A percentile compares a stretch with the other conserved stretches of the same genome.
These are phyloP conservation scores for Daldinia caldariorum DNA, from an alignment of 495 filamentous ascomycete genomes.

Conservation along the genomic window DNA sequence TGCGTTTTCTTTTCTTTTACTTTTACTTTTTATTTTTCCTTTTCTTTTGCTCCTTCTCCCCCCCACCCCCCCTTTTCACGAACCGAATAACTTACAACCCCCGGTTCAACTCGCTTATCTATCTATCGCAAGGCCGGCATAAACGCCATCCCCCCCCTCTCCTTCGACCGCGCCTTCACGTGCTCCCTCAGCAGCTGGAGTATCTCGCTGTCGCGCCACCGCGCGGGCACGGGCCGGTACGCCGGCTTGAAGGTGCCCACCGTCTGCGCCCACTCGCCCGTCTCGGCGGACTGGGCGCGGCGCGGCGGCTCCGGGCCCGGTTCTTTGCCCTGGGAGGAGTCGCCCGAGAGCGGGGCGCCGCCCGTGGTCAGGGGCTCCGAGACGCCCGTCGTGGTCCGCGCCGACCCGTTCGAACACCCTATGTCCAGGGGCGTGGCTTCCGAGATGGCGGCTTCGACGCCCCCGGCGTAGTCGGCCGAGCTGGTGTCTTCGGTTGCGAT, in stretches of 20 bases:
- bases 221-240: conserved; percentile 84
- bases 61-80: too few species aligned
- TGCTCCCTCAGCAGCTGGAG: conserved; percentile 79
- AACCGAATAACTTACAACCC: too few species aligned
- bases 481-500: conserved; percentile 49
- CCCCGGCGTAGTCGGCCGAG: conserved; percentile 46
- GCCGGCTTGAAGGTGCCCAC: conserved; percentile 93
- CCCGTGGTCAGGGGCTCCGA: conserved; percentile 32
- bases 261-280: conserved; percentile 96
- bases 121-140: conserved; percentile 50
- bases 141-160: conserved; percentile 59
- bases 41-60: too few species aligned
- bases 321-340: conserved; percentile 43
- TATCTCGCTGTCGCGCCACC: conserved; percentile 87
- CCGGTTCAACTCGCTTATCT: not conserved
- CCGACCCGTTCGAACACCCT: not conserved
- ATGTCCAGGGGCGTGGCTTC: conserved; percentile 14
- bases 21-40: too few species aligned
- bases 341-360: conserved; percentile 31
- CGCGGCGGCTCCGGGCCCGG: conserved; percentile 40
- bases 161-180: conserved; percentile 59
- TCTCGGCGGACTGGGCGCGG: conserved; percentile 22
- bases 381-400: not conserved
- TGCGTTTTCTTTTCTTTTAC: too few species aligned
- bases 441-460: conserved; percentile 51